Evolutionary conservation across 768 basidiomycete genomes (phyloP).

Genomic region (Pisolithus marmoratus): DNA sequence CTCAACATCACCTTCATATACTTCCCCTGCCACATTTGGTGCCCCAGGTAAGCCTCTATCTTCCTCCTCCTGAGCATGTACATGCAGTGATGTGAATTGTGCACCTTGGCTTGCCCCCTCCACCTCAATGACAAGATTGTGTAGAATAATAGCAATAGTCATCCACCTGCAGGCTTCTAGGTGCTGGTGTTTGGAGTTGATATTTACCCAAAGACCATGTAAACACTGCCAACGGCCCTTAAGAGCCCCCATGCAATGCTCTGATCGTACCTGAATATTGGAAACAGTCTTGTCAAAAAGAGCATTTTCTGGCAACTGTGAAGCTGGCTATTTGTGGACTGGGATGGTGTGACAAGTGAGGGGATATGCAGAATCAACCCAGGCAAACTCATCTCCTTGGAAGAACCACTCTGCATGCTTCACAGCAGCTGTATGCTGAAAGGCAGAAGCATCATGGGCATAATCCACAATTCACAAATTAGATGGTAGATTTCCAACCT

Average conservation of each 20-base stretch:
- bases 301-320: slow-evolving; percentile 19
- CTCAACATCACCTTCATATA: too few relatives aligned
- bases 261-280: slow-evolving; percentile 27
- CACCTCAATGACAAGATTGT: too few relatives aligned
- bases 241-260: slow-evolving; percentile 33
- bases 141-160: too few relatives aligned
- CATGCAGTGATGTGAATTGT: too few relatives aligned
- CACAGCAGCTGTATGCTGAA: slow-evolving; percentile 14
- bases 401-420: slow-evolving; percentile 21
- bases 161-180: too few relatives aligned
- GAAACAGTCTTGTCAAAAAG: slow-evolving; percentile 23
- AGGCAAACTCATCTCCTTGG: slow-evolving; percentile 20
- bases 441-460: slow-evolving; percentile 8
- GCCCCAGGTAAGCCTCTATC: too few relatives aligned
- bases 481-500: not conserved
- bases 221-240: slow-evolving; percentile 32
- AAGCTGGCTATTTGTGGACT: slow-evolving; percentile 27
- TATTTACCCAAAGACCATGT: slow-evolving; percentile 24
- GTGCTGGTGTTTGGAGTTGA: slow-evolving; percentile 25
- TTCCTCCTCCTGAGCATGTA: too few relatives aligned
- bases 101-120: too few relatives aligned
- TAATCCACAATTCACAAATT: not conserved
- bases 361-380: slow-evolving; percentile 20
- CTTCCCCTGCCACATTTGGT: too few relatives aligned
- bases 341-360: slow-evolving; percentile 24